Base-by-base conservation (phyloP, 2,329 filamentous ascomycete genomes). In the Fusarium chuoi region DNA sequence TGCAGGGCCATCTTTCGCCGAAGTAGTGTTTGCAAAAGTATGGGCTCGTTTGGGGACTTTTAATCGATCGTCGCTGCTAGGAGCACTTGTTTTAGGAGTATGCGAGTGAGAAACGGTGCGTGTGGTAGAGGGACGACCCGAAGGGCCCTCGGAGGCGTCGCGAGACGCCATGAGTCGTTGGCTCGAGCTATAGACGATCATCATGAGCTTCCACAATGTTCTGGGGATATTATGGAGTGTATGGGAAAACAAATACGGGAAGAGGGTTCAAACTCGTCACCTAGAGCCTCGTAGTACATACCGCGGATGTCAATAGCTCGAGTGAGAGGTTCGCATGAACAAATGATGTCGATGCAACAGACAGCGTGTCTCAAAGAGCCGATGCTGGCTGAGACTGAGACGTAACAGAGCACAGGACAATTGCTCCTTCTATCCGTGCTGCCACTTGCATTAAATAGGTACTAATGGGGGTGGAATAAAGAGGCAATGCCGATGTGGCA, bases 21-120 rank as follows among this genome's bases (percentile, higher is more conserved):
- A 65, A 14, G 81, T 70, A 35, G 80, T 81, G 75, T 85, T 84
- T 57, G 86, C 83, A 67, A 85, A 82, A 15, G 86, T 88, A 68
- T 84, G 85, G 18, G 86, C 85, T 75, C 85, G 82, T 79, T 86
- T 85, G n/a, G 82, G 77, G 9, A 79, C 78, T 63, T 78, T 77
- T 61, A 81, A 75, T 56, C 78, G 75, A 67, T 83, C 79, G 46
- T 77, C 76, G 33, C 81, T 75, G 39, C 81, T 77, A 33, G 80
- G 51, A 76, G 66, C 45, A 63, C 59, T 72, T 70, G 65, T 35
- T 38, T 76, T 78, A 18, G 74, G 48, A 51, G 65, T 73, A 58
- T 70, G 75, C 7, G 77, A 77, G 49, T 76, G 79, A 39, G 82
- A 82, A n/a, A 80, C 65, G 42, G 77, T 73, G 17, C 83, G 80